phyloP scores from a whole-genome alignment of 2,329 filamentous ascomycete genomes.

The Sporothrix brasiliensis region DNA sequence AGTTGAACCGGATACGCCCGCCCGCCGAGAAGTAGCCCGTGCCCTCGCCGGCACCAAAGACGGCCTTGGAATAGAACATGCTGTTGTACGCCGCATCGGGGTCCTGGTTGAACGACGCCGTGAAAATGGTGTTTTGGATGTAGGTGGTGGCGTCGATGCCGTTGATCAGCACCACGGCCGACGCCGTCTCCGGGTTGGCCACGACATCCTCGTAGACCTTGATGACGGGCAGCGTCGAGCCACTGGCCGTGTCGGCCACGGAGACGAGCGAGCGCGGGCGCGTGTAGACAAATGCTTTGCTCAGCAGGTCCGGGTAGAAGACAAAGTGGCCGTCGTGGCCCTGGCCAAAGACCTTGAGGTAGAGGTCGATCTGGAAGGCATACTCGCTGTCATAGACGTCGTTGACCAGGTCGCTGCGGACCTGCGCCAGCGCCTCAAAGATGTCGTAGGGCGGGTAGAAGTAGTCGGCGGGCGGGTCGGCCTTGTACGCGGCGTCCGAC shows the following conservation, averaged over 20 bases:
- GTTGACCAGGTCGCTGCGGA: constrained; percentile 43
- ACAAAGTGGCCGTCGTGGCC: constrained; percentile 50
- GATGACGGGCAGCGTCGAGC: constrained; percentile 47
- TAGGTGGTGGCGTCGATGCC: constrained; percentile 44
- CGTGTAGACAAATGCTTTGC: constrained; percentile 45
- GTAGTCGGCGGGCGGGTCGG: constrained; percentile 46
- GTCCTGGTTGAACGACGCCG: constrained; percentile 43
- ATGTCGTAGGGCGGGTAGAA: constrained; percentile 47
- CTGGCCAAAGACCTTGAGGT: constrained; percentile 45
- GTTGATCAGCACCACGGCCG: constrained; percentile 40
- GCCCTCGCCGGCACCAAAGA: constrained; percentile 33
- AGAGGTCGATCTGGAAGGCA: constrained; percentile 48
- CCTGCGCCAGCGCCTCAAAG: constrained; percentile 42
- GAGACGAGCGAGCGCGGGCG: constrained; percentile 48
- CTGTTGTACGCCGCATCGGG: constrained; percentile 45
- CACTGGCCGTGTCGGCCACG: constrained; percentile 42
- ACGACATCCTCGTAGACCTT: constrained; percentile 49
- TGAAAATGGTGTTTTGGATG: constrained; percentile 48
- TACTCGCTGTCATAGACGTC: constrained; percentile 47
- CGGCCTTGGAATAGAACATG: constrained; percentile 44
- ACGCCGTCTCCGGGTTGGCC: constrained; percentile 34
- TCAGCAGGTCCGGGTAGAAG: constrained; percentile 48
- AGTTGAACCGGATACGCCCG: constrained; percentile 42
- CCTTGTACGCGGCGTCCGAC: constrained; percentile 46
- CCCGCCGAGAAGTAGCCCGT: constrained; percentile 42